Percentiles rank a stretch among this genome's conserved stretches.
These are phyloP conservation scores for Coelastrella sp. DNA, from an alignment of 139 green algal genomes.

Conservation along the genomic window DNA sequence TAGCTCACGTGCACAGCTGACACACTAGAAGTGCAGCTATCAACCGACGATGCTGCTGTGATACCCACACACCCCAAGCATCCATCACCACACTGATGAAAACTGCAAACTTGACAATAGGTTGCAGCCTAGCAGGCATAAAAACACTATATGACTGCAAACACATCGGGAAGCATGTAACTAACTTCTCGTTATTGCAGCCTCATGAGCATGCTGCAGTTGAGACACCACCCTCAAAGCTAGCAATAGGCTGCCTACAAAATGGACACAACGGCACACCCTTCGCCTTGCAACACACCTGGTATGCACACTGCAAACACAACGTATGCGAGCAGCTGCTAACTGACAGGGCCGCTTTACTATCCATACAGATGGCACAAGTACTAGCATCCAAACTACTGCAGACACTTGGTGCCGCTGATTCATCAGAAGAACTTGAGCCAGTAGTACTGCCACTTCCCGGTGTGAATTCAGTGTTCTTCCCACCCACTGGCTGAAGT, in stretches of 20 bases:
- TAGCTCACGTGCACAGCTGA: too few relatives aligned
- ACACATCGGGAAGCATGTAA: too few relatives aligned
- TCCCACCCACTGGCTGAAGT: too few relatives aligned
- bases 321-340: conserved; percentile 61
- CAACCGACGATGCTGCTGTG: too few relatives aligned
- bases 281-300: conserved; percentile 66
- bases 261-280: conserved; percentile 65
- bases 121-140: too few relatives aligned
- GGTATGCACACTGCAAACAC: conserved; percentile 70
- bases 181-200: too few relatives aligned
- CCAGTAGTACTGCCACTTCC: background rate
- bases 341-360: conserved; percentile 53
- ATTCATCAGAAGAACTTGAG: background rate
- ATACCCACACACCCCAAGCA: too few relatives aligned
- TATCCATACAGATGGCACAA: conserved; percentile 71
- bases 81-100: too few relatives aligned
- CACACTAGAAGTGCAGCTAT: too few relatives aligned
- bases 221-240: conserved; percentile 15
- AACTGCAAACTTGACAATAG: too few relatives aligned
- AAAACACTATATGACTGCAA: too few relatives aligned
- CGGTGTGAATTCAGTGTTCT: background rate
- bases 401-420: background rate
- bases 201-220: background rate
- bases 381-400: conserved; percentile 52
- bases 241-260: conserved; percentile 62